phyloP scores from a whole-genome alignment of 257 asterid species.

The Euphrasia confusa region DNA sequence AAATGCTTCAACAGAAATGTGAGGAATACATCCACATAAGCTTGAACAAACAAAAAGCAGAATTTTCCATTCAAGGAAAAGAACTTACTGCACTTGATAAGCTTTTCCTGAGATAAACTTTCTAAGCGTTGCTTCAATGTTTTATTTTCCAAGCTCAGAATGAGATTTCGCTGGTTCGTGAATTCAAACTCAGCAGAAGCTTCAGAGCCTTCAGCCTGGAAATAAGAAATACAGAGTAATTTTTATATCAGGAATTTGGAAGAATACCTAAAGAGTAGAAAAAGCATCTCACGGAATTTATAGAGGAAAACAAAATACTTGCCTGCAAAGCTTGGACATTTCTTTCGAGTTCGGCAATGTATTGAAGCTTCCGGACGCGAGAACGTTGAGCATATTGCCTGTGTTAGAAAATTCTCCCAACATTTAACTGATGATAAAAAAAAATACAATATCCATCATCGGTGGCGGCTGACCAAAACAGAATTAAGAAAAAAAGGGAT shows the following conservation, averaged over 20 bases:
- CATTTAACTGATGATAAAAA: not conserved
- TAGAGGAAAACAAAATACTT: conserved; percentile 26
- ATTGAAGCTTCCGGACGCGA: conserved; percentile 89
- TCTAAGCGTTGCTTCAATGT: conserved; percentile 87
- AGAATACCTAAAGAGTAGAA: conserved; percentile 4
- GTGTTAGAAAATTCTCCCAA: conserved; percentile 18
- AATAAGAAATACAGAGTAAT: conserved; percentile 20
- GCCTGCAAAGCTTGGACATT: conserved; percentile 93
- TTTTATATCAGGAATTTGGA: conserved; percentile 25
- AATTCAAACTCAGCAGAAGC: conserved; percentile 88
- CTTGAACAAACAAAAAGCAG: conserved; percentile 17
- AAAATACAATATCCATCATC: not conserved
- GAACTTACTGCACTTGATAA: conserved; percentile 72
- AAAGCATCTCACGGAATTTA: not conserved
- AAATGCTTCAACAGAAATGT: too few relatives aligned
- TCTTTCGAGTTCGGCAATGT: conserved; percentile 93
- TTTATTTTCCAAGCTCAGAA: conserved; percentile 87
- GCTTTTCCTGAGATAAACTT: conserved; percentile 82
- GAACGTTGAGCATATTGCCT: conserved; percentile 99
- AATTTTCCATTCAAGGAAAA: not conserved
- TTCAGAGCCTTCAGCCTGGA: conserved; percentile 82
- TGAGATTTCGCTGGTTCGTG: conserved; percentile 81
- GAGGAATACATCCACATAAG: not conserved
- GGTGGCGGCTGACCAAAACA: not conserved
- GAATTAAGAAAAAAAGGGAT: not conserved